phyloP scores from a whole-genome alignment of 2,329 filamentous ascomycete species.

The Chalara sp. region DNA sequence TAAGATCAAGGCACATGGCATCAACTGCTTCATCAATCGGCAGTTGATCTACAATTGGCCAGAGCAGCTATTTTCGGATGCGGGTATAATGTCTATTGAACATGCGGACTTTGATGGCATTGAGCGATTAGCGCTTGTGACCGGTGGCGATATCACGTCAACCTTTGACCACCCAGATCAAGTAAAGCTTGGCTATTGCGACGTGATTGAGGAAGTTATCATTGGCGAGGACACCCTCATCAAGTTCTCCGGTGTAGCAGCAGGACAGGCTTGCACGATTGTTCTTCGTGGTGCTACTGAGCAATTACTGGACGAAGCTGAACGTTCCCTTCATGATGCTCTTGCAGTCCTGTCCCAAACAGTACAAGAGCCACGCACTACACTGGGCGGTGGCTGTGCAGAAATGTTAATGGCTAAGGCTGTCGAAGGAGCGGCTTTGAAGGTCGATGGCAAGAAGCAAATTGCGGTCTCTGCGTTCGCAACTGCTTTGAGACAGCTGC shows the following conservation, averaged over 20 bases:
- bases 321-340: conserved; percentile 92
- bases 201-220: conserved; percentile 94
- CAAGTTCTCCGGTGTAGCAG: conserved; percentile 93
- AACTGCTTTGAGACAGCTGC: conserved; percentile 81
- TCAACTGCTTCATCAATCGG: conserved; percentile 99
- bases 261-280: conserved; percentile 91
- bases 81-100: conserved; percentile 96
- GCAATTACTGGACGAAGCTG: conserved; percentile 93
- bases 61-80: conserved; percentile 96
- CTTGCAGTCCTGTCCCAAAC: conserved; percentile 95
- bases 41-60: conserved; percentile 99
- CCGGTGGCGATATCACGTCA: conserved; percentile 92
- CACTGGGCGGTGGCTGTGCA: conserved; percentile 88
- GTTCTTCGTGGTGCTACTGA: conserved; percentile 94
- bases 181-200: conserved; percentile 92
- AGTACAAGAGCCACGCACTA: conserved; percentile 87
- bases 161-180: conserved; percentile 98
- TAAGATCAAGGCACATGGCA: conserved; percentile 95
- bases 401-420: conserved; percentile 99
- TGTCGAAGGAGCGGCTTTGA: conserved; percentile 86
- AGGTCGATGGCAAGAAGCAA: conserved; percentile 94
- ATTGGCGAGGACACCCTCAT: conserved; percentile 97
- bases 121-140: conserved; percentile 88
- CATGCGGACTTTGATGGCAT: conserved; percentile 99
- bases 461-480: conserved; percentile 89